Base-by-base conservation (phyloP, 2,329 filamentous ascomycete species). In the Ascosphaera acerosa region DNA sequence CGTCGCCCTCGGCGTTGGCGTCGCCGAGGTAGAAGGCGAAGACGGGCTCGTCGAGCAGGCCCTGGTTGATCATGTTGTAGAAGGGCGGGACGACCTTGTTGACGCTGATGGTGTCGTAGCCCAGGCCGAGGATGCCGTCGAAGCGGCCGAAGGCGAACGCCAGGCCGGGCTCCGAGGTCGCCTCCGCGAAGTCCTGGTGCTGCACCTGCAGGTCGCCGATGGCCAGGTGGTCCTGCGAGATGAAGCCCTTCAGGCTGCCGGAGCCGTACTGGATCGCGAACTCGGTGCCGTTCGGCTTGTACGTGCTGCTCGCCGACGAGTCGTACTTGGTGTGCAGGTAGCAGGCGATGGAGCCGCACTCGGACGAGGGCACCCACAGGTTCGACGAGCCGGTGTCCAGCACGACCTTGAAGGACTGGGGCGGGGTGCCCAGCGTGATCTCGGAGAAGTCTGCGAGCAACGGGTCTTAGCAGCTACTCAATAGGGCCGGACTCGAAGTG, bases 351-450 rank as follows among this genome's bases (percentile, higher is more conserved):
- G 82, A 92, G 49, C 67, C 72, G 55, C 89, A 97, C 49, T 80
- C 64, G 34, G 68, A 62, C 15, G 82, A 91, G 23, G 89, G 89
- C 36, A 97, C 82, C 89, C 89, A 97, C 39, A 97, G 68, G 64
- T 97, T 97, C 53, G 87, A 94, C 65, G 81, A 92, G 46, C 87
- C 87, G 17, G 87, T 97, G 55, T 97, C 87, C 40, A 97, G 74
- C 40, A 97, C 76, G 42, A 97, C 89, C 68, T 97, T 97, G 71
- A 97, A 97, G 43, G 59, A 65, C 61, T 97, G 87, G 19, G 87
- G 73, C 41, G 87, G 87, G 30, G 73, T 84, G 40, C 87, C 87
- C 52, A 97, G 69, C 43, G 70, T 66, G 53, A 97, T 92, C 55
- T 92, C 81, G 42, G 84, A 89, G 69, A 91, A 97, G 64, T 97